phyloP scores from a whole-genome alignment of 805 yeast genomes.

The Suhomyces sp. region DNA sequence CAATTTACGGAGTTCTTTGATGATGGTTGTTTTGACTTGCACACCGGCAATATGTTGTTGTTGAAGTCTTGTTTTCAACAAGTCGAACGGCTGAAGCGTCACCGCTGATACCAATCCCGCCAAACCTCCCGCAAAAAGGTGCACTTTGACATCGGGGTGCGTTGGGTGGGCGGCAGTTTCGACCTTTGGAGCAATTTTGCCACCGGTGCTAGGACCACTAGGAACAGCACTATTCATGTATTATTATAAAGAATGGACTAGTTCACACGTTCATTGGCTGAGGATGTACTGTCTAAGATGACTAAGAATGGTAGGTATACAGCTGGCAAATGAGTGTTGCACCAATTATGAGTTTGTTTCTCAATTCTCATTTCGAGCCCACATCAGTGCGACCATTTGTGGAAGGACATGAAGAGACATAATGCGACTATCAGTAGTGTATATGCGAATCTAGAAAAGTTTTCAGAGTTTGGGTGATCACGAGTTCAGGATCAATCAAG shows the following conservation, averaged over 20 bases:
- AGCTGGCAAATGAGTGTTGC: neutral
- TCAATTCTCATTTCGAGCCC: neutral
- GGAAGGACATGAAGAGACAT: neutral
- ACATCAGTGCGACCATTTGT: neutral
- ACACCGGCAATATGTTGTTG: constrained; percentile 33
- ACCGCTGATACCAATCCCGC: constrained; percentile 85
- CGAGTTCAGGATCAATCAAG: constrained; percentile 5
- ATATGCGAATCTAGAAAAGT: neutral
- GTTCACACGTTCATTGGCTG: neutral
- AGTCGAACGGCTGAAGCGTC: constrained; percentile 81
- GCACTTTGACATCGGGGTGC: constrained; percentile 32
- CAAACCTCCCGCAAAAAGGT: constrained; percentile 73
- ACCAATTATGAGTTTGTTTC: neutral
- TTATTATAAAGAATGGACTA: neutral
- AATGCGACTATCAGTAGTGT: neutral
- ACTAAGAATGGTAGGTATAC: neutral
- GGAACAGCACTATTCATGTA: neutral
- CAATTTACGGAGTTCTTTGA: constrained; percentile 43
- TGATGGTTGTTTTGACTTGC: constrained; percentile 27
- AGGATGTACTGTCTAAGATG: neutral
- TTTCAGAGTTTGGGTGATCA: constrained; percentile 4
- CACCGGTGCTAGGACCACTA: neutral
- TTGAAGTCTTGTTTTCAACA: constrained; percentile 84
- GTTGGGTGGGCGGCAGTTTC: neutral
- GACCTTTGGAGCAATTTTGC: neutral